Percentiles rank a stretch among this genome's conserved stretches.
Evolutionary conservation across 1,284 basidiomycete species (phyloP).

Genomic region (Leccinum angustisporum): DNA sequence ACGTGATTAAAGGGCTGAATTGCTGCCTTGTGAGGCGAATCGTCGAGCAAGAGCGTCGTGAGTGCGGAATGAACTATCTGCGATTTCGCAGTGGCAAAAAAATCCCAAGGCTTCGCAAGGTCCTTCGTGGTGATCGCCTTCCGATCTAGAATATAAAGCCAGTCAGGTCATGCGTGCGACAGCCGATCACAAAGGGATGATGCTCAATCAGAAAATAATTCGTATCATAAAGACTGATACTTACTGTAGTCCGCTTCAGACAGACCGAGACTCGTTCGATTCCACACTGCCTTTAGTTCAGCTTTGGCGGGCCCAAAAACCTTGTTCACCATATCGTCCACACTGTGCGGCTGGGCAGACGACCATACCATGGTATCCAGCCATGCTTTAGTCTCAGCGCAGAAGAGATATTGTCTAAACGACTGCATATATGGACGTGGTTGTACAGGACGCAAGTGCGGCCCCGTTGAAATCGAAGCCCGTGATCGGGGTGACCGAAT

Average conservation of each 20-base stretch:
- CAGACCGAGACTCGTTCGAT: conserved; percentile 74
- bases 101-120: conserved; percentile 68
- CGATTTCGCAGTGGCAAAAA: conserved; percentile 19
- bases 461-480: conserved; percentile 25
- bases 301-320: conserved; percentile 49
- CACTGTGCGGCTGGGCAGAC: conserved; percentile 79
- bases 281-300: conserved; percentile 69
- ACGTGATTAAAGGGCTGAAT: conserved; percentile 83
- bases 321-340: conserved; percentile 65
- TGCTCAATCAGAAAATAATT: background rate
- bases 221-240: conserved; percentile 25
- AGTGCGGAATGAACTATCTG: conserved; percentile 50
- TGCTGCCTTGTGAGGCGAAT: conserved; percentile 74
- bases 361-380: conserved; percentile 88
- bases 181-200: background rate
- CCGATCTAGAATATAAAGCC: conserved; percentile 40
- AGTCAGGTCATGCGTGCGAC: conserved; percentile 4
- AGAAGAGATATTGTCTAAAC: conserved; percentile 66
- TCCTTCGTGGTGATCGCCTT: conserved; percentile 79
- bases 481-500: conserved; percentile 46
- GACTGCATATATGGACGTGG: conserved; percentile 70
- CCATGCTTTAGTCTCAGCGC: conserved; percentile 53
- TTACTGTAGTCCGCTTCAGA: conserved; percentile 57
- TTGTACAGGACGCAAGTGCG: conserved; percentile 34
- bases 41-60: conserved; percentile 80